These are phyloP conservation scores for Clonostachys byssicola DNA, from an alignment of 2,329 filamentous ascomycete genomes.

Conservation along the genomic window DNA sequence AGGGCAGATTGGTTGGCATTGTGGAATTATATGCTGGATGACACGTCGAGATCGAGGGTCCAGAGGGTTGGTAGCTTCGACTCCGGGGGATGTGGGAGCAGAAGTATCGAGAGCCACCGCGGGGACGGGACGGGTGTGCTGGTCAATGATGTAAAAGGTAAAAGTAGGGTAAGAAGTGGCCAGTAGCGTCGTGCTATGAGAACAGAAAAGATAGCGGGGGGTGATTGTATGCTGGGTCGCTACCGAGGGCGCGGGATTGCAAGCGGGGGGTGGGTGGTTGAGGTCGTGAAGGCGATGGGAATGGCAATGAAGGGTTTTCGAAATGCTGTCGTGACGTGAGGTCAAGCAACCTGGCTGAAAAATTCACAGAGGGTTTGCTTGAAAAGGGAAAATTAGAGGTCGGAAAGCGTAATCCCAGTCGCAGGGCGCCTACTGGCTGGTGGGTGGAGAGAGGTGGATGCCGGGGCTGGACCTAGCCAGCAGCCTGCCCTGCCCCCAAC, in stretches of 20 bases:
- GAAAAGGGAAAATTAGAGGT: slow-evolving; percentile 1
- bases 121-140: not conserved
- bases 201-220: not conserved
- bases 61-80: not conserved
- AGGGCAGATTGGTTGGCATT: slow-evolving; percentile 73
- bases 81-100: not conserved
- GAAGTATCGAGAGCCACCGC: too few relatives aligned
- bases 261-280: too few relatives aligned
- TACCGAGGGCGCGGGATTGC: too few relatives aligned
- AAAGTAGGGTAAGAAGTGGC: not conserved
- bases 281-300: too few relatives aligned
- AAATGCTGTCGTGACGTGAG: not conserved
- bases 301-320: not conserved
- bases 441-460: too few relatives aligned
- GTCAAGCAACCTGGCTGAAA: slow-evolving; percentile 1
- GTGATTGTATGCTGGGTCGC: too few relatives aligned
- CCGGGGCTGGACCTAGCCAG: too few relatives aligned
- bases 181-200: not conserved
- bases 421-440: not conserved
- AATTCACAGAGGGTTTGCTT: slow-evolving; percentile 1
- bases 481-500: too few relatives aligned
- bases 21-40: not conserved
- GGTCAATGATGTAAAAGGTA: not conserved
- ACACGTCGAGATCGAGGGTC: not conserved
- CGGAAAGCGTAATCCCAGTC: not conserved